A percentile compares a stretch with the other conserved stretches of the same genome.
phyloP scores from a whole-genome alignment of 2,329 filamentous ascomycete species.

The Botryotinia narcissicola region DNA sequence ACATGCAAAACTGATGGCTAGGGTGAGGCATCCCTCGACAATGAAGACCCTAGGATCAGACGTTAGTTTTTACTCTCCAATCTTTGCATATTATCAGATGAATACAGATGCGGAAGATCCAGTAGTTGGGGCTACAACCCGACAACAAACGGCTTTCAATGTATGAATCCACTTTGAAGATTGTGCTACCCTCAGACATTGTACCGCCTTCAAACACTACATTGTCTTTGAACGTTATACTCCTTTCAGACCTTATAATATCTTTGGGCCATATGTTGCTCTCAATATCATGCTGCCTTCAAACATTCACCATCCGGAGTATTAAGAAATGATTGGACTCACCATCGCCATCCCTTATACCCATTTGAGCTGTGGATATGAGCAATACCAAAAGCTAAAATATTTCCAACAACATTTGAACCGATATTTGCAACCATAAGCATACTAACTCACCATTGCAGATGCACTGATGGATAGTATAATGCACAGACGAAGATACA shows the following conservation, averaged over 20 bases:
- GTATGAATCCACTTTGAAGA: not conserved
- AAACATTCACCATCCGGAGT: not conserved
- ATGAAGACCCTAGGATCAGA: slow-evolving; percentile 46
- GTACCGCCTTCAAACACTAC: not conserved
- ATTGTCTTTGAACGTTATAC: too few species aligned
- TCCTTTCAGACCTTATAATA: not conserved
- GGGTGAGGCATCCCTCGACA: slow-evolving; percentile 48
- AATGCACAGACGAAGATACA: slow-evolving; percentile 48
- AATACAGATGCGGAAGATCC: not conserved
- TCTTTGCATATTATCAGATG: not conserved
- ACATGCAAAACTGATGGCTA: slow-evolving; percentile 44
- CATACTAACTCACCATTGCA: slow-evolving; percentile 47
- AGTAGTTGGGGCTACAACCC: not conserved
- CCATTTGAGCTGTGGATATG: slow-evolving; percentile 67
- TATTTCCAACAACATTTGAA: slow-evolving; percentile 31
- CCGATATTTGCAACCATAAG: slow-evolving; percentile 45
- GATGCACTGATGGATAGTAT: slow-evolving; percentile 50
- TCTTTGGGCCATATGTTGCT: too few species aligned
- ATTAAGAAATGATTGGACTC: not conserved
- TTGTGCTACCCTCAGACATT: not conserved
- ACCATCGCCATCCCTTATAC: slow-evolving; percentile 63
- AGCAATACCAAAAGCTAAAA: slow-evolving; percentile 27
- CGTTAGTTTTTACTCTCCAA: not conserved
- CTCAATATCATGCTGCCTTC: too few species aligned
- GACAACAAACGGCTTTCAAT: not conserved